Conservation (phyloP, 73 alveolate genomes). For the Symbiodinium natans region DNA sequence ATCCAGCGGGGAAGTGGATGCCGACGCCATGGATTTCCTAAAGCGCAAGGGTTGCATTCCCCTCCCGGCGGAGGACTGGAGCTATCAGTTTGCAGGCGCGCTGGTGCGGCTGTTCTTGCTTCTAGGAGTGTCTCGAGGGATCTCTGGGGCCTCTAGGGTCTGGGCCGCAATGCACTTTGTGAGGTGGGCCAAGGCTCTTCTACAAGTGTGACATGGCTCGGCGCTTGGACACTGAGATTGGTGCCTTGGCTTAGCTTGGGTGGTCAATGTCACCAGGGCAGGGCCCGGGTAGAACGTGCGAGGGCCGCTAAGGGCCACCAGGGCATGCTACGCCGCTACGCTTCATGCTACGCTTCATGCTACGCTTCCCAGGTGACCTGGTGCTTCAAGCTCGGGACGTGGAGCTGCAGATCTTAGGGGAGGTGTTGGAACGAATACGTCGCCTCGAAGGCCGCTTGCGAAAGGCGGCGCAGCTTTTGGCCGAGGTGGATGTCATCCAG, state of each 20-base stretch:
- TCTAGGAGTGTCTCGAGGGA: not conserved
- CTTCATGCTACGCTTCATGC: too few species aligned
- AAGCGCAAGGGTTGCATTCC: slow-evolving; percentile 21
- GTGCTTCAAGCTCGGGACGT: slow-evolving; percentile 47
- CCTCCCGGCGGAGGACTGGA: slow-evolving; percentile 55
- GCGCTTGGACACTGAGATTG: slow-evolving; percentile 60
- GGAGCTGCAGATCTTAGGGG: slow-evolving; percentile 76
- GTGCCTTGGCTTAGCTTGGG: slow-evolving; percentile 3
- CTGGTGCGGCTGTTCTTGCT: not conserved
- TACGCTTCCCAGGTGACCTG: slow-evolving; percentile 44
- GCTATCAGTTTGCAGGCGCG: slow-evolving; percentile 71
- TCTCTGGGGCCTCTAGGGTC: not conserved
- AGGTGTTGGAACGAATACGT: slow-evolving; percentile 32
- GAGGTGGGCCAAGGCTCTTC: slow-evolving; percentile 55
- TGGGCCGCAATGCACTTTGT: not conserved
- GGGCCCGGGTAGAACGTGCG: not conserved
- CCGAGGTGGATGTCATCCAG: slow-evolving; percentile 46
- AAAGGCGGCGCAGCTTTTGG: slow-evolving; percentile 33
- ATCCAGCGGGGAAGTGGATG: not conserved
- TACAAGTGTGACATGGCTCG: slow-evolving; percentile 85
- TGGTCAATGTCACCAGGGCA: too few species aligned
- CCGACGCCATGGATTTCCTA: slow-evolving; percentile 30
- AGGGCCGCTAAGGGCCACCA: not conserved
- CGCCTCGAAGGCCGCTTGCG: slow-evolving; percentile 58
- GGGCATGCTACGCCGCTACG: too few species aligned